phyloP scores from a whole-genome alignment of 257 asterid genomes.

The Penstemon newberryi region DNA sequence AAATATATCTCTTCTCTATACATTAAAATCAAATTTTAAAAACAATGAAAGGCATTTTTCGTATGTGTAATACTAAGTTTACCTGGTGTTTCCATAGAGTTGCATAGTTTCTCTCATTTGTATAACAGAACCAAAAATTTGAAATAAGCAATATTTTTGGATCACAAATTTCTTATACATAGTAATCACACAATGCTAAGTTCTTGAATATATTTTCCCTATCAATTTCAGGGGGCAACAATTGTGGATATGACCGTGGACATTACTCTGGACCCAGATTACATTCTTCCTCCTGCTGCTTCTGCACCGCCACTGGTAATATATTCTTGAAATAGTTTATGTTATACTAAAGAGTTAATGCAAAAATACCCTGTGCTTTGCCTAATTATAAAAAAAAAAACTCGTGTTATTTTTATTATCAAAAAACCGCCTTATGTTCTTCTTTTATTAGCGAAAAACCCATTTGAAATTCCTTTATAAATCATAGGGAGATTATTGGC shows the following conservation, averaged over 20 bases:
- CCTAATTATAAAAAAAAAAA: no score
- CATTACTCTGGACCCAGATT: slow-evolving; percentile 57
- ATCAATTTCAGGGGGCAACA: slow-evolving; percentile 76
- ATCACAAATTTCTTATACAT: not conserved
- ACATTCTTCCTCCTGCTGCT: slow-evolving; percentile 81
- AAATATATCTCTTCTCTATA: not conserved
- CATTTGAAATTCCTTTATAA: no score
- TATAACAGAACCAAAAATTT: no score
- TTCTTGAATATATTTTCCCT: not conserved
- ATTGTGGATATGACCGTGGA: slow-evolving; percentile 84
- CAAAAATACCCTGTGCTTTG: no score
- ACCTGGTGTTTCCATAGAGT: not conserved
- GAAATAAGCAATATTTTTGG: no score
- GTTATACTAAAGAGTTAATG: not conserved
- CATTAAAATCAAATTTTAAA: slow-evolving; percentile 7
- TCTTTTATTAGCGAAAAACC: no score
- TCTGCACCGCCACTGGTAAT: slow-evolving; percentile 55
- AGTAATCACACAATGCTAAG: not conserved
- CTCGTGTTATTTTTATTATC: no score
- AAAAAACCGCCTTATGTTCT: no score
- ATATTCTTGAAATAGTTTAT: slow-evolving; percentile 5
- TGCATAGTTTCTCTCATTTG: no score
- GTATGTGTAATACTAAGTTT: not conserved
- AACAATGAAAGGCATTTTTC: not conserved
- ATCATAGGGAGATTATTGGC: no score